Evolutionary conservation across 1,284 basidiomycete species (phyloP), one percentile per base, ranked within the genome.

Genomic region (Xanthoconium separans): DNA sequence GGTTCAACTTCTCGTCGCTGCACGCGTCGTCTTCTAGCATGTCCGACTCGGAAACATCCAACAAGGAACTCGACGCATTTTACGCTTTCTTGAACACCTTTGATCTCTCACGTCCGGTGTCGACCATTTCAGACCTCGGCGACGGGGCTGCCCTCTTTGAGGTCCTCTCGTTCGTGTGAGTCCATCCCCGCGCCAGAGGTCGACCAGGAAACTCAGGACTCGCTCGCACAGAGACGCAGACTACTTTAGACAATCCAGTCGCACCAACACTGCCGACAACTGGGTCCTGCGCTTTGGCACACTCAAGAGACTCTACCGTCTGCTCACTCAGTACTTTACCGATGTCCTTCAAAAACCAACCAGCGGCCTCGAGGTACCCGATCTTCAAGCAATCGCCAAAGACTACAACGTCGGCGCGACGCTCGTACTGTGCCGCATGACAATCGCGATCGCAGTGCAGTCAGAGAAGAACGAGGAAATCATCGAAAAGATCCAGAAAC

Each of bases 381-480:
- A 93, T 73, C 73, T 93, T 37, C 90, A 92, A 70, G 82, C 84
- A 9, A 81, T 94, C 60, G 91, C 93, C 18, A 89, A 91, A 70
- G 86, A 89, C 63, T 72, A 82, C 58, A 81, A 84, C 63, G 63
- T 83, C 6, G 60, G 70, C n/a, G 87, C 91, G 37, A 85, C 87
- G 0, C 78, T 91, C 51, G 77, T 83, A 22, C 79, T 95, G 71
- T 92, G 91, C 64, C 82, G 91, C 55, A 78, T 98, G 37, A 91
- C 93, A 2, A 91, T 98, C 46, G 93, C 91, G 6, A 93, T 98
- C 60, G 91, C 94, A 0, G 95, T 97, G 2, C 91, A 97, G 66
- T 92, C 91, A 68, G 87, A 91, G 69, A 82, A 82, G 71, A 93
- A 93, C 63, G 83, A 87, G 70, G 82, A 85, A 51, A 89, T 93